Conservation (phyloP, 2,329 filamentous ascomycete species). For the Davidsoniella neocaledoniae region DNA sequence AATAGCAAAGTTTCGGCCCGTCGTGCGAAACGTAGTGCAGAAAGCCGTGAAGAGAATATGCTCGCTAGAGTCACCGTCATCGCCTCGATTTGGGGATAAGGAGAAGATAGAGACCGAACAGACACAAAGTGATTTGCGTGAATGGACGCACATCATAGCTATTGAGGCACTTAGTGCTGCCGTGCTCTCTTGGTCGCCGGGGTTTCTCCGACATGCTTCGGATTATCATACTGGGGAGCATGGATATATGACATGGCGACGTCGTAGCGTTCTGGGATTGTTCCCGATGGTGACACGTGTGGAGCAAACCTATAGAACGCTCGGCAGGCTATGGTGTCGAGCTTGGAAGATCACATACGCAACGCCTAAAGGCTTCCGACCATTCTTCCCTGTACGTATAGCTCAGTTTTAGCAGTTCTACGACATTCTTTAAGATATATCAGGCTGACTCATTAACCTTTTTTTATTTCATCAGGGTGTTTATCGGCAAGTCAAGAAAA, state of each 20-base stretch:
- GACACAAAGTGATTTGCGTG: conserved; percentile 24
- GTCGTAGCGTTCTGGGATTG: conserved; percentile 34
- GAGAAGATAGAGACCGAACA: not conserved
- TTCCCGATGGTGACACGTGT: conserved; percentile 28
- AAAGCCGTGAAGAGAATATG: conserved; percentile 22
- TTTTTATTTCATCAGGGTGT: conserved; percentile 9
- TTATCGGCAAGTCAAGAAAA: conserved; percentile 12
- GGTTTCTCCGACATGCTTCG: conserved; percentile 25
- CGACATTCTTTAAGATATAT: not conserved
- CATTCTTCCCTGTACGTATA: conserved; percentile 31
- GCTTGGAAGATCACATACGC: conserved; percentile 29
- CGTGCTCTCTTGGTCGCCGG: conserved; percentile 36
- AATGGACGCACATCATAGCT: conserved; percentile 40
- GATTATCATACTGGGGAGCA: conserved; percentile 32
- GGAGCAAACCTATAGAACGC: conserved; percentile 19
- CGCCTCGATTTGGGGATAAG: not conserved
- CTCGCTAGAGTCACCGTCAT: conserved; percentile 18
- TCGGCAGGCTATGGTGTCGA: conserved; percentile 25
- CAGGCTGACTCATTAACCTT: not conserved
- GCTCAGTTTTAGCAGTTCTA: not conserved
- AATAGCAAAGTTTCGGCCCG: conserved; percentile 24
- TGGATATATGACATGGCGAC: conserved; percentile 34
- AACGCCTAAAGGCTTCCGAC: conserved; percentile 25
- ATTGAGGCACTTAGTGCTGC: conserved; percentile 34
- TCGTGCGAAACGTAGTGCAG: conserved; percentile 25